A percentile compares a stretch with the other conserved stretches of the same genome.
Evolutionary conservation across 306 rosid genomes (phyloP).

Genomic region (Lathyrus tuberosus): DNA sequence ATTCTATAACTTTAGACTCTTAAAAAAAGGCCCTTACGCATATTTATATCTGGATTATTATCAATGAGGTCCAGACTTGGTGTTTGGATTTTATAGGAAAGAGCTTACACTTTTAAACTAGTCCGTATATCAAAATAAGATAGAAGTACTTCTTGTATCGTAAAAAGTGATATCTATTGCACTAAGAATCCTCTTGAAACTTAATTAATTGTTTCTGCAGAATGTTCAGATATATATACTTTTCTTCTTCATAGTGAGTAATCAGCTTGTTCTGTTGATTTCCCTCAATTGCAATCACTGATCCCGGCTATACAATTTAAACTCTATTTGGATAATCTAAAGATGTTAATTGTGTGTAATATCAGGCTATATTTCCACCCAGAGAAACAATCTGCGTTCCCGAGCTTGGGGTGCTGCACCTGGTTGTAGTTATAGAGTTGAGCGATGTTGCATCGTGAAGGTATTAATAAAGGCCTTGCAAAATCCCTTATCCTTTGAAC

Average conservation of each 20-base stretch:
- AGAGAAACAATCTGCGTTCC: conserved; percentile 93
- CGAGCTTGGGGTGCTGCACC: conserved; percentile 99
- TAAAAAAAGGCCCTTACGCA: background rate
- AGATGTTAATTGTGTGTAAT: conserved; percentile 19
- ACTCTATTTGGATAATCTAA: conserved; percentile 36
- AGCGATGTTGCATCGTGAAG: conserved; percentile 95
- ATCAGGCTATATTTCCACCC: conserved; percentile 84
- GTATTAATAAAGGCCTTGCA: conserved; percentile 44
- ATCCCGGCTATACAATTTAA: conserved; percentile 24
- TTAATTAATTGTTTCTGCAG: background rate
- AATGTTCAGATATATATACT: background rate
- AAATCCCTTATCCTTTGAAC: conserved; percentile 18
- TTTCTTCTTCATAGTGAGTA: conserved; percentile 5
- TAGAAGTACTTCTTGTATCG: conserved; percentile 7
- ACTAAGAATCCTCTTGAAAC: conserved; percentile 5
- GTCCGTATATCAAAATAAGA: conserved; percentile 19
- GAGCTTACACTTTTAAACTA: background rate
- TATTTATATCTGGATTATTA: background rate
- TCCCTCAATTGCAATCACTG: conserved; percentile 21
- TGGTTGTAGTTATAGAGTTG: conserved; percentile 92
- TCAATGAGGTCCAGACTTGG: conserved; percentile 20
- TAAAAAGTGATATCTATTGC: conserved; percentile 3
- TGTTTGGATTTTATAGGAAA: conserved; percentile 14
- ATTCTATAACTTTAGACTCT: no score
- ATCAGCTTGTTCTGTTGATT: conserved; percentile 6